Conservation (phyloP, 2,329 filamentous ascomycete genomes). For the Pyricularia pennisetigena region DNA sequence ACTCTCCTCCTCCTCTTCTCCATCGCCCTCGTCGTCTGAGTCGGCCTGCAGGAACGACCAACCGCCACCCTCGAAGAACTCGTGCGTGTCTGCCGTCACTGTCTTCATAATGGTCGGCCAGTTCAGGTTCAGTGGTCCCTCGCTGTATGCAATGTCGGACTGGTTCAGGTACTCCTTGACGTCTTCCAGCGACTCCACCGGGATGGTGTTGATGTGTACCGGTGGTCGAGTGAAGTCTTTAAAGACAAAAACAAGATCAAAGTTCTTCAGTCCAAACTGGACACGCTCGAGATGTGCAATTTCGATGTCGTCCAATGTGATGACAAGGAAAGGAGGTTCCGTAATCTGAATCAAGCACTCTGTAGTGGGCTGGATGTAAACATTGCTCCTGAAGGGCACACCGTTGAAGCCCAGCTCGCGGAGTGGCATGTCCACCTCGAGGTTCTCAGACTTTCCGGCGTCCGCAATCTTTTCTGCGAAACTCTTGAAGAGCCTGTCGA, state of each 20-base stretch:
- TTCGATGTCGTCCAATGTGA: slow-evolving; percentile 93
- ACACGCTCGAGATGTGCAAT: slow-evolving; percentile 94
- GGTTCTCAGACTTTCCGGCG: slow-evolving; percentile 79
- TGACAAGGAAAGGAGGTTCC: slow-evolving; percentile 91
- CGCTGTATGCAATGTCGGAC: slow-evolving; percentile 86
- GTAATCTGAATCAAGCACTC: slow-evolving; percentile 96
- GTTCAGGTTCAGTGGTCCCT: slow-evolving; percentile 94
- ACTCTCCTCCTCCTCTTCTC: slow-evolving; percentile 75
- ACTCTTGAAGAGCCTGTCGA: slow-evolving; percentile 90
- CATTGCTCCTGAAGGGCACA: slow-evolving; percentile 91
- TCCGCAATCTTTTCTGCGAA: slow-evolving; percentile 98
- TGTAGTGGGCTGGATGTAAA: slow-evolving; percentile 90
- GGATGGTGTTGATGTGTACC: slow-evolving; percentile 95
- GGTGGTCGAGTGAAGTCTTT: slow-evolving; percentile 91
- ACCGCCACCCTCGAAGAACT: slow-evolving; percentile 90
- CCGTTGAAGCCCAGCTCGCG: slow-evolving; percentile 94
- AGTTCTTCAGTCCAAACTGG: slow-evolving; percentile 95
- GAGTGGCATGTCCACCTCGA: slow-evolving; percentile 94
- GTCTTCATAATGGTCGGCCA: slow-evolving; percentile 99
- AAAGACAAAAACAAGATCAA: slow-evolving; percentile 96
- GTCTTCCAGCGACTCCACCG: slow-evolving; percentile 84
- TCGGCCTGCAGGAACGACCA: slow-evolving; percentile 90
- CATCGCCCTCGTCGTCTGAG: slow-evolving; percentile 71
- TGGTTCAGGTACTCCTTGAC: slow-evolving; percentile 98
- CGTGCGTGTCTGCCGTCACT: slow-evolving; percentile 83